phyloP scores from a whole-genome alignment of 176 grass and related monocot genomes.

The Eleusine coracana region DNA sequence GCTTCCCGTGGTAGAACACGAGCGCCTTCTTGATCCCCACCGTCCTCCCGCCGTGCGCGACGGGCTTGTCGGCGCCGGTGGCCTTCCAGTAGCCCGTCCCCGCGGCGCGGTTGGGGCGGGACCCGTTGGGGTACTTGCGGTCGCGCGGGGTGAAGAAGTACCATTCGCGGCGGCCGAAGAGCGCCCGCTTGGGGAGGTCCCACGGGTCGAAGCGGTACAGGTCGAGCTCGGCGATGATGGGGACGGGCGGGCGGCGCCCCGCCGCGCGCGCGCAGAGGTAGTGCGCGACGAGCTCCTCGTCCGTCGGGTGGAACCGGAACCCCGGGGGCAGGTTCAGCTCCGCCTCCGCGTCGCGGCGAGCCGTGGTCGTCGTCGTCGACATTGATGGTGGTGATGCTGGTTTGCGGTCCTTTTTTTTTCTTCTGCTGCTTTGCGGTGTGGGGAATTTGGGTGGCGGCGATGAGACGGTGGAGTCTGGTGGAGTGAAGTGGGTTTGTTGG shows the following conservation, averaged over 20 bases:
- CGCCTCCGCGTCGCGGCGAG: slow-evolving; percentile 64
- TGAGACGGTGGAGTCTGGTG: background rate
- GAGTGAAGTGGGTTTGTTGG: background rate
- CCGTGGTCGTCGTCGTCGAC: slow-evolving; percentile 24
- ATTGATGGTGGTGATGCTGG: background rate
- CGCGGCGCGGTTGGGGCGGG: slow-evolving; percentile 62
- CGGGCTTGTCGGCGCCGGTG: slow-evolving; percentile 79
- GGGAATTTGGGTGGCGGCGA: background rate
- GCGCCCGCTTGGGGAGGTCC: slow-evolving; percentile 64
- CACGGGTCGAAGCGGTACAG: slow-evolving; percentile 80
- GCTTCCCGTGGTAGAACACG: slow-evolving; percentile 81
- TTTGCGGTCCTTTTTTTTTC: too few species aligned
- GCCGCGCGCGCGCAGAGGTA: slow-evolving; percentile 72
- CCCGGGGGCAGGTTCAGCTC: slow-evolving; percentile 84
- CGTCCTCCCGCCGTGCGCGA: background rate
- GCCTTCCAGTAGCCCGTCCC: slow-evolving; percentile 83
- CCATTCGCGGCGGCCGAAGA: slow-evolving; percentile 82
- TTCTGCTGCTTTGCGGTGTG: background rate
- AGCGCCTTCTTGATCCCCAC: slow-evolving; percentile 84
- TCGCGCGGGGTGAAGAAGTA: slow-evolving; percentile 92
- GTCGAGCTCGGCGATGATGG: slow-evolving; percentile 90
- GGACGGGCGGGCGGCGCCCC: background rate
- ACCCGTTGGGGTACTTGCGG: slow-evolving; percentile 91
- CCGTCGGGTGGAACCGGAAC: slow-evolving; percentile 89
- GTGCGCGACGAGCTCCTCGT: slow-evolving; percentile 80